These are phyloP conservation scores for Cyberlindnera mississippiensis DNA, from an alignment of 805 yeast species.

Conservation along the genomic window DNA sequence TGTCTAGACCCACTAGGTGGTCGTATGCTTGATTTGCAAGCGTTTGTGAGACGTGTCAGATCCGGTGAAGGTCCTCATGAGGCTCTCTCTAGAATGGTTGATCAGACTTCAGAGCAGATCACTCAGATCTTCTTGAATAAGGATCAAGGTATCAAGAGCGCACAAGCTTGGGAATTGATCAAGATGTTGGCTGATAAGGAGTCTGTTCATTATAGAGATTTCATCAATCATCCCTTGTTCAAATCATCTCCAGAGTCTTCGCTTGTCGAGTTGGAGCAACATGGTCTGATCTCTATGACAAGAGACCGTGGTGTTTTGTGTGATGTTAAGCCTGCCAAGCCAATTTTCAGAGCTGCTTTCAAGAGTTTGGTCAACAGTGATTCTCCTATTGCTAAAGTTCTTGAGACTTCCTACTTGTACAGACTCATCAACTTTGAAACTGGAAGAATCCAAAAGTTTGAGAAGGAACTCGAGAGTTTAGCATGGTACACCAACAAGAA, in stretches of 20 bases:
- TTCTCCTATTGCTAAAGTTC: conserved; percentile 46
- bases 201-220: conserved; percentile 44
- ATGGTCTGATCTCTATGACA: conserved; percentile 68
- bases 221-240: conserved; percentile 56
- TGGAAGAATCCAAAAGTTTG: conserved; percentile 57
- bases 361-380: conserved; percentile 52
- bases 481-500: conserved; percentile 47
- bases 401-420: conserved; percentile 60
- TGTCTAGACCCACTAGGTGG: conserved; percentile 84
- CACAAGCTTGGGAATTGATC: conserved; percentile 87
- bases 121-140: conserved; percentile 68
- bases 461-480: conserved; percentile 64
- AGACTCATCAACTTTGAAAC: conserved; percentile 56
- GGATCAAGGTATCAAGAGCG: conserved; percentile 55
- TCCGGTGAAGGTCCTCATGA: conserved; percentile 80
- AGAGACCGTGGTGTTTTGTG: conserved; percentile 73
- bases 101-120: conserved; percentile 83
- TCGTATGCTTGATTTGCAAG: conserved; percentile 88
- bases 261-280: conserved; percentile 69
- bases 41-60: conserved; percentile 80
- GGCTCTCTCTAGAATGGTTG: conserved; percentile 76
- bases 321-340: conserved; percentile 74
- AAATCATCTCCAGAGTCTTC: conserved; percentile 52
- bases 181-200: conserved; percentile 53
- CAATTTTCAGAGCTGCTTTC: conserved; percentile 81